phyloP scores from a whole-genome alignment of 768 basidiomycete species.

The Boletus rubropictus region DNA sequence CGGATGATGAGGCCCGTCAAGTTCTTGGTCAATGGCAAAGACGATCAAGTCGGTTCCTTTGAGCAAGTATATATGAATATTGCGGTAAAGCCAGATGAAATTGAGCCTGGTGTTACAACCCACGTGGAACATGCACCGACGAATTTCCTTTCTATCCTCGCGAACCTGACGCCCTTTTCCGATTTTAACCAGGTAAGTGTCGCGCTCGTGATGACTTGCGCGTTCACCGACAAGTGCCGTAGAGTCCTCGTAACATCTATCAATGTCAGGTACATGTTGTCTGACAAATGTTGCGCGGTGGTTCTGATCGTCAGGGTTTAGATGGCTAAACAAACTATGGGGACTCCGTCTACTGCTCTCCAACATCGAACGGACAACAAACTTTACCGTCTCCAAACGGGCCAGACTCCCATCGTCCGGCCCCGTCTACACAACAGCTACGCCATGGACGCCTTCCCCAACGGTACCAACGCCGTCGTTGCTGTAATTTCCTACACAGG shows the following conservation, averaged over 20 bases:
- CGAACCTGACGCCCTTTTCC: constrained; percentile 97
- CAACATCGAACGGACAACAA: constrained; percentile 97
- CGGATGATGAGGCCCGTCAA: constrained; percentile 99
- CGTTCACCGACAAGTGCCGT: constrained; percentile 1
- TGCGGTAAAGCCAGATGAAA: constrained; percentile 83
- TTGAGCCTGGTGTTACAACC: constrained; percentile 67
- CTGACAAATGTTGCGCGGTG: neutral
- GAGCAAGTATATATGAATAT: constrained; percentile 99
- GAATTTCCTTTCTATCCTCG: constrained; percentile 92
- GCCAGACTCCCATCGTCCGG: constrained; percentile 92
- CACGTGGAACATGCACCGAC: constrained; percentile 95
- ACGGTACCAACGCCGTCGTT: constrained; percentile 95
- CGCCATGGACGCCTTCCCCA: constrained; percentile 98
- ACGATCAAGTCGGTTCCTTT: constrained; percentile 92
- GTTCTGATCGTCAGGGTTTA: constrained; percentile 31
- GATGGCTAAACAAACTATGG: constrained; percentile 99
- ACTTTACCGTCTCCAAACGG: constrained; percentile 90
- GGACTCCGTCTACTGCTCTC: constrained; percentile 90
- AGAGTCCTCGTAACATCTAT: constrained; percentile 89
- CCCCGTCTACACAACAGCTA: constrained; percentile 89
- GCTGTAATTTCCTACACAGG: constrained; percentile 99
- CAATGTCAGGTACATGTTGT: constrained; percentile 70
- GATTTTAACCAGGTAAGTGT: constrained; percentile 91
- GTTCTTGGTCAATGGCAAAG: constrained; percentile 75
- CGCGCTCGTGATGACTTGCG: neutral